Evolutionary conservation across 441 rosid species (phyloP).

Genomic region (Adansonia grandidieri): DNA sequence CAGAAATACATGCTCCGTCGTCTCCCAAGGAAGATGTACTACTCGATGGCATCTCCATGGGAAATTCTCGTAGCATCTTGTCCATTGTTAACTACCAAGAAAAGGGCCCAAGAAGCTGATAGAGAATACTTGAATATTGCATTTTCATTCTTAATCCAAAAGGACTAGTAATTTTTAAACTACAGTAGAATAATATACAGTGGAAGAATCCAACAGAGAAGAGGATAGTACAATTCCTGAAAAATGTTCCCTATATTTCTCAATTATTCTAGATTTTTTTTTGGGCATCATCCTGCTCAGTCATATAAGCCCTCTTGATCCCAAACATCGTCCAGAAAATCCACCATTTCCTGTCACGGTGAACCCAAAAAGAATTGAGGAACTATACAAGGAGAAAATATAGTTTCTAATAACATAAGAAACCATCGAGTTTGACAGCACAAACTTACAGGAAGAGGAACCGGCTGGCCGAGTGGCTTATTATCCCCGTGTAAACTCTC

Average conservation of each 20-base stretch:
- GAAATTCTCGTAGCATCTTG: no score
- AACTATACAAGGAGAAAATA: not conserved
- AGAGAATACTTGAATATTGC: not conserved
- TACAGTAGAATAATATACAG: not conserved
- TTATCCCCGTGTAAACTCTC: slow-evolving; percentile 60
- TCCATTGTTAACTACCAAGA: not conserved
- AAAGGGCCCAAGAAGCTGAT: not conserved
- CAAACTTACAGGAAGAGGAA: slow-evolving; percentile 75
- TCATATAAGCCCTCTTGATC: slow-evolving; percentile 80
- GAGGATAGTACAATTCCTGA: not conserved
- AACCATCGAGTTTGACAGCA: not conserved
- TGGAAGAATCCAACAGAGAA: not conserved
- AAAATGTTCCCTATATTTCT: not conserved
- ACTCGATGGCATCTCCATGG: no score
- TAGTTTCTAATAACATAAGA: not conserved
- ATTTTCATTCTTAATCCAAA: slow-evolving; percentile 1
- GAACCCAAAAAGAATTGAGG: slow-evolving; percentile 23
- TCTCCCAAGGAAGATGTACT: no score
- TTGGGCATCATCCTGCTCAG: slow-evolving; percentile 32
- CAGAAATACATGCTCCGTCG: not conserved
- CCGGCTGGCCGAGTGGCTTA: slow-evolving; percentile 54
- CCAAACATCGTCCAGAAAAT: slow-evolving; percentile 82
- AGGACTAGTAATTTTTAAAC: not conserved
- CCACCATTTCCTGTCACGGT: slow-evolving; percentile 70
- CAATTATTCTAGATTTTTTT: no score